Base-by-base conservation (phyloP, 2,329 filamentous ascomycete genomes). In the Periconia sp. region DNA sequence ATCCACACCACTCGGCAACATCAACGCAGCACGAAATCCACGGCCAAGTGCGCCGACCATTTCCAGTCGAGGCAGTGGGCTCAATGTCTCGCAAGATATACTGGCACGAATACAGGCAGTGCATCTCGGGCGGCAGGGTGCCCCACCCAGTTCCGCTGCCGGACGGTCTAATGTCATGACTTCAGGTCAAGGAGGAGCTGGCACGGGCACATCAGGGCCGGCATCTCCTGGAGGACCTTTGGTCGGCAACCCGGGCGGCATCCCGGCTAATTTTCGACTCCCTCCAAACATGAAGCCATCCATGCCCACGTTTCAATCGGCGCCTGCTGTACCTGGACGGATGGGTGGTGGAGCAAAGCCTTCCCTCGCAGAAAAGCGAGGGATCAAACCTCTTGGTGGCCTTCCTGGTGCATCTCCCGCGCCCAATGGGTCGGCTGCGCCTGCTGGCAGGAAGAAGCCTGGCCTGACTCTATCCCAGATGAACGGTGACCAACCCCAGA, bases 1-100 rank as follows among this genome's bases (percentile, higher is more conserved):
- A n/a, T 96, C 91, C n/a, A 94, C 87, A 19, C 85, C 89, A 28
- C 76, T 92, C 4, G 90, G 90, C 28, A 81, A 88, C 44, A 75
- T 96, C 60, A 90, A 86, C 68, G 82, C 83, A 35, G 84, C 83
- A 26, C 75, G 84, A 52, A 76, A 82, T 59, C 79, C 79, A 11
- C 69, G 68, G 16, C 61, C 68, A 21, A 68, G 71, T 3, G 68
- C 73, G 5, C 66, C 71, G 16, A 68, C 75, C 28, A 70, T 73
- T 38, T 69, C 73, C 46, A 70, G 68, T 57, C 70, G 76, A 43
- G 72, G 75, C 28, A 78, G 78, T 35, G 77, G 78, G 13, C 66
- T 85, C 45, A 71, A 71, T 36, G 61, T 76, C 36, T 78, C 81
- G 34, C 77, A 81, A 55, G 85, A 88, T 50, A 83, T 89, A 54